Conservation (phyloP, 1,284 basidiomycete species). For the Peniophora sp. region DNA sequence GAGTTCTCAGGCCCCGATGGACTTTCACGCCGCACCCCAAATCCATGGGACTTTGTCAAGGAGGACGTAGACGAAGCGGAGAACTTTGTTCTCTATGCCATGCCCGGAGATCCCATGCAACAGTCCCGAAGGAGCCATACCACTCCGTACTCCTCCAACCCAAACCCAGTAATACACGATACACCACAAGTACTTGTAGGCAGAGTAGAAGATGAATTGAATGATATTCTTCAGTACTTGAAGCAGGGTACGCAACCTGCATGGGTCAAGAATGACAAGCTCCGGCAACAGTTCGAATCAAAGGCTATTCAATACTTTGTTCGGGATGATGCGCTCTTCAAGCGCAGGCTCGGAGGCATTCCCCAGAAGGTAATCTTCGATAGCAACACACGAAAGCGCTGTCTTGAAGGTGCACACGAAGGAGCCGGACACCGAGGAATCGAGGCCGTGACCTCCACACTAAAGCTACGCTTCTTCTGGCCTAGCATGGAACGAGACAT, state of each 20-base stretch:
- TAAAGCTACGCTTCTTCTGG: slow-evolving; percentile 24
- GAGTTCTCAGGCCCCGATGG: slow-evolving; percentile 20
- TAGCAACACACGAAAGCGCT: neutral
- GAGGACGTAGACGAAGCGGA: too few relatives aligned
- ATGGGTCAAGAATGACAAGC: neutral
- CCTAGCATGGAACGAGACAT: slow-evolving; percentile 16
- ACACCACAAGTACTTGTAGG: too few relatives aligned
- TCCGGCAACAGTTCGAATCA: slow-evolving; percentile 5
- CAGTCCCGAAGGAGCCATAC: too few relatives aligned
- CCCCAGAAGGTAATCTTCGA: slow-evolving; percentile 12
- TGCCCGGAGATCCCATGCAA: too few relatives aligned
- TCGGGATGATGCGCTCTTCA: slow-evolving; percentile 2
- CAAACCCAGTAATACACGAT: too few relatives aligned
- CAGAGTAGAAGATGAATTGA: too few relatives aligned
- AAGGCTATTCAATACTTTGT: slow-evolving; percentile 9
- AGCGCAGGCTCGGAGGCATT: neutral
- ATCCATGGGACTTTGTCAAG: neutral
- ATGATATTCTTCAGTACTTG: neutral
- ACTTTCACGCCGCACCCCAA: slow-evolving; percentile 17
- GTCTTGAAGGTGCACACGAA: slow-evolving; percentile 14
- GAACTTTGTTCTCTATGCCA: too few relatives aligned
- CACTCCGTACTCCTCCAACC: too few relatives aligned
- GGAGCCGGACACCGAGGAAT: slow-evolving; percentile 18
- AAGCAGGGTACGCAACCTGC: neutral
- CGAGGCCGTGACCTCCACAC: slow-evolving; percentile 14